Evolutionary conservation across 108 stramenopile species (phyloP).

Genomic region (Mediolabrus comicus): DNA sequence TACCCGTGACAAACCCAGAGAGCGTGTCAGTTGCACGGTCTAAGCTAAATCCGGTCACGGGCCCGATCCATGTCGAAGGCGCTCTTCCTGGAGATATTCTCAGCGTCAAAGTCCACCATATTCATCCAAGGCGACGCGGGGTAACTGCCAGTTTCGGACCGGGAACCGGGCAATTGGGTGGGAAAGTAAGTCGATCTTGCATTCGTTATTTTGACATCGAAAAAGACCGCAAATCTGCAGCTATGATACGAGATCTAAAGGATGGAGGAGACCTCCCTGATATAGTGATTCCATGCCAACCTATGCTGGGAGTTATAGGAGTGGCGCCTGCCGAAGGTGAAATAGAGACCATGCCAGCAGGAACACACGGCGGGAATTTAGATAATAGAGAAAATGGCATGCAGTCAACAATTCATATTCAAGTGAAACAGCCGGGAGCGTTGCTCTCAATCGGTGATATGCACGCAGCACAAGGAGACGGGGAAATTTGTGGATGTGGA

Average conservation of each 20-base stretch:
- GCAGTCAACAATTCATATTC: constrained; percentile 1
- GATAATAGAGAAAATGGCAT: not conserved
- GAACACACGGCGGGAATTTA: constrained; percentile 4
- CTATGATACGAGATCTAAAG: not conserved
- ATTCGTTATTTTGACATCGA: not conserved
- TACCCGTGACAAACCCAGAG: no score
- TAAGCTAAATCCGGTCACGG: constrained; percentile 11
- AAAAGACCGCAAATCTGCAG: not conserved
- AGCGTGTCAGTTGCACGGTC: not conserved
- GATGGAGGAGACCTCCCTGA: not conserved
- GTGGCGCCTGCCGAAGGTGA: constrained; percentile 7
- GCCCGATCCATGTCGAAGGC: constrained; percentile 6
- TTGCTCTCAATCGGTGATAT: constrained; percentile 14
- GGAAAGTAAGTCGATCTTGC: no score
- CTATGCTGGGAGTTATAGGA: constrained; percentile 19
- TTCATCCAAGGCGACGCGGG: not conserved
- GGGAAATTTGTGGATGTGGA: constrained; percentile 16
- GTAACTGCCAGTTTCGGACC: not conserved
- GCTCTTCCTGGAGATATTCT: no score
- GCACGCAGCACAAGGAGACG: constrained; percentile 14
- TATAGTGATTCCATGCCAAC: constrained; percentile 1
- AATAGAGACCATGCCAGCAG: constrained; percentile 12
- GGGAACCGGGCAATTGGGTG: constrained; percentile 1
- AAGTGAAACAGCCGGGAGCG: no score
- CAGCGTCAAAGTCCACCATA: no score